Conservation (phyloP, 228 moss, liverwort and hornwort genomes). For the Sphagnum magellanicum region DNA sequence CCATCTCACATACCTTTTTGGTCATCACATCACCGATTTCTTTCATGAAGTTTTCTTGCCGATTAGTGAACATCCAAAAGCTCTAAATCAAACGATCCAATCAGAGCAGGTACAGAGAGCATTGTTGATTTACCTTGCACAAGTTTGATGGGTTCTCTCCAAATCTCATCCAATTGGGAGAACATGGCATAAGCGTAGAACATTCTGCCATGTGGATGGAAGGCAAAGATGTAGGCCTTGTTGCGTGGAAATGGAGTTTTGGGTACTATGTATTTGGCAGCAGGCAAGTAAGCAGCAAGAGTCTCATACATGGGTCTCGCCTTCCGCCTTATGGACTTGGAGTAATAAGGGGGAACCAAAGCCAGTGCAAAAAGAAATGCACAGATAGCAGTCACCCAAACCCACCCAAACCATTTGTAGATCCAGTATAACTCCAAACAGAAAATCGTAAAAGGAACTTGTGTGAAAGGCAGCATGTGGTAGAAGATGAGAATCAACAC, state of each 20-base stretch:
- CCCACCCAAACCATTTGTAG: conserved; percentile 15
- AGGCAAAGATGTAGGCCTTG: conserved; percentile 75
- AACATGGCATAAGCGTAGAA: conserved; percentile 71
- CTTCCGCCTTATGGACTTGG: conserved; percentile 25
- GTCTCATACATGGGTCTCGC: conserved; percentile 51
- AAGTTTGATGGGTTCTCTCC: conserved; percentile 56
- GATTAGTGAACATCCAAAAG: no score
- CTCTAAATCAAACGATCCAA: no score
- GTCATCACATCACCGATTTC: no score
- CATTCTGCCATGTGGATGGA: conserved; percentile 91
- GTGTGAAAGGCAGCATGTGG: conserved; percentile 79
- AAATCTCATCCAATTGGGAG: conserved; percentile 57
- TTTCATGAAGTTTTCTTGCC: no score
- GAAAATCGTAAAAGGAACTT: conserved; percentile 25
- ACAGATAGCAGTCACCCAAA: conserved; percentile 24
- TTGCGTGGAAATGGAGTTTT: conserved; percentile 37
- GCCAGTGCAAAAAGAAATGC: conserved; percentile 28
- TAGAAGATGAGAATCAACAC: conserved; percentile 47
- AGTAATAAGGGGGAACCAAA: conserved; percentile 38
- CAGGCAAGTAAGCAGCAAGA: conserved; percentile 61
- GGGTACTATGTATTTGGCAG: conserved; percentile 50
- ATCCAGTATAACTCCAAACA: conserved; percentile 22
- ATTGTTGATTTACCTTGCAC: conserved; percentile 8
- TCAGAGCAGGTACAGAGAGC: no score
- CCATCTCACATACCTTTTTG: no score